phyloP scores from a whole-genome alignment of 345 rosid genomes.

The Laguncularia racemosa region DNA sequence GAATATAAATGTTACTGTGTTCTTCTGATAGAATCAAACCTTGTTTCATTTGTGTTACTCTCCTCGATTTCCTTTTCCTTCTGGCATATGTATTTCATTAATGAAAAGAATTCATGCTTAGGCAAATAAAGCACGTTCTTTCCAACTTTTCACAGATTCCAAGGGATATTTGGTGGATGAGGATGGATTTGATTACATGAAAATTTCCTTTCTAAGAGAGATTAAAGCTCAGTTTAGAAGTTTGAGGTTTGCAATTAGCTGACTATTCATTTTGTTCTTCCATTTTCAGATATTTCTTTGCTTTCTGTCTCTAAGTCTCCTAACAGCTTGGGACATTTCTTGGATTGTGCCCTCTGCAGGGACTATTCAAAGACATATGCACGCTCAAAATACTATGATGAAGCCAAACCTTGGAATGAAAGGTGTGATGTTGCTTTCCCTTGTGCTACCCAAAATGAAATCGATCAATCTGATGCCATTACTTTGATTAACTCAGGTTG shows the following conservation, averaged over 20 bases:
- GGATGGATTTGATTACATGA: conserved; percentile 95
- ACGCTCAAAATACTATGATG: conserved; percentile 90
- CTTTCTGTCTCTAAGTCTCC: neutral
- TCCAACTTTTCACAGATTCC: conserved; percentile 50
- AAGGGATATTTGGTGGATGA: conserved; percentile 97
- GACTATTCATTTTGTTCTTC: neutral
- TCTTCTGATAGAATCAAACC: too few species aligned
- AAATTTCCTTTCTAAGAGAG: conserved; percentile 91
- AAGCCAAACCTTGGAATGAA: conserved; percentile 95
- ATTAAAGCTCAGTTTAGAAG: conserved; percentile 95
- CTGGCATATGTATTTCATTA: too few species aligned
- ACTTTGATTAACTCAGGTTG: conserved; percentile 89
- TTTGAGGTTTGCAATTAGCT: conserved; percentile 44
- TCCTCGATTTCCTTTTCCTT: too few species aligned
- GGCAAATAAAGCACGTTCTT: too few species aligned
- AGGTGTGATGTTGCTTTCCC: conserved; percentile 94
- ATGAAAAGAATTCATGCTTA: too few species aligned
- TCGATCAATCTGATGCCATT: conserved; percentile 91
- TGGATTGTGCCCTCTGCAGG: conserved; percentile 35
- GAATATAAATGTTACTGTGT: too few species aligned
- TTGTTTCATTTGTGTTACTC: too few species aligned
- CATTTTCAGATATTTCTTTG: neutral
- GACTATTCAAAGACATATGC: conserved; percentile 99
- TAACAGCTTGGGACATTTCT: neutral
- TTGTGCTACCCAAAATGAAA: conserved; percentile 92